phyloP scores from a whole-genome alignment of 768 basidiomycete species.

The button mushroom (Agaricus bisporus) region DNA sequence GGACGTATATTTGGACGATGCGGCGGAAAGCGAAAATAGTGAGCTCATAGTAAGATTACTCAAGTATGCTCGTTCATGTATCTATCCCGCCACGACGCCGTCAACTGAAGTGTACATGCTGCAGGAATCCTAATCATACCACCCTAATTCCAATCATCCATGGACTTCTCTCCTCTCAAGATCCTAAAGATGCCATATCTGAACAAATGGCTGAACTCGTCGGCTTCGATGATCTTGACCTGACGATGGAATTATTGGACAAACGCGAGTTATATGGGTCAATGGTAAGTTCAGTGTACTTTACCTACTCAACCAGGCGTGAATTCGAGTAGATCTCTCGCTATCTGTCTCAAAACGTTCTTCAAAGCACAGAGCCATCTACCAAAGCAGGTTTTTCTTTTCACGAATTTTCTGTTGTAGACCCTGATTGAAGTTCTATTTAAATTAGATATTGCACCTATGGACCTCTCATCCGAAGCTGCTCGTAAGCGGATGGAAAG shows the following conservation, averaged over 20 bases:
- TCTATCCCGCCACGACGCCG: too few species aligned
- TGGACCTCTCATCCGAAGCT: slow-evolving; percentile 19
- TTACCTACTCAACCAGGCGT: not conserved
- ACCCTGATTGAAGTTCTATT: not conserved
- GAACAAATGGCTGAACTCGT: slow-evolving; percentile 72
- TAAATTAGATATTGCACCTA: not conserved
- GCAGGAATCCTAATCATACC: slow-evolving; percentile 10
- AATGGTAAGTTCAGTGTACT: slow-evolving; percentile 35
- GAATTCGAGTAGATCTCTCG: slow-evolving; percentile 8
- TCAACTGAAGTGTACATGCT: not conserved
- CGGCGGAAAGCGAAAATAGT: not conserved
- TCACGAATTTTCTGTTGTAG: not conserved
- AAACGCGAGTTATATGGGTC: slow-evolving; percentile 42
- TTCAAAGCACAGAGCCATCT: too few species aligned
- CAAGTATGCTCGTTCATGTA: not conserved
- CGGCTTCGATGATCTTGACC: slow-evolving; percentile 80
- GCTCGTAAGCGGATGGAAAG: slow-evolving; percentile 61
- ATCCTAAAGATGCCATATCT: slow-evolving; percentile 66
- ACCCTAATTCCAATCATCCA: slow-evolving; percentile 24
- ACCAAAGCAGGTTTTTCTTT: not conserved
- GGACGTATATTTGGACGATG: not conserved
- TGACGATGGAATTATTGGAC: slow-evolving; percentile 64
- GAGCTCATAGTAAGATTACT: not conserved
- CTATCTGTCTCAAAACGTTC: slow-evolving; percentile 1
- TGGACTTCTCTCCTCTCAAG: slow-evolving; percentile 40